phyloP scores from a whole-genome alignment of 2,329 filamentous ascomycete genomes.

The Ustulina deusta region DNA sequence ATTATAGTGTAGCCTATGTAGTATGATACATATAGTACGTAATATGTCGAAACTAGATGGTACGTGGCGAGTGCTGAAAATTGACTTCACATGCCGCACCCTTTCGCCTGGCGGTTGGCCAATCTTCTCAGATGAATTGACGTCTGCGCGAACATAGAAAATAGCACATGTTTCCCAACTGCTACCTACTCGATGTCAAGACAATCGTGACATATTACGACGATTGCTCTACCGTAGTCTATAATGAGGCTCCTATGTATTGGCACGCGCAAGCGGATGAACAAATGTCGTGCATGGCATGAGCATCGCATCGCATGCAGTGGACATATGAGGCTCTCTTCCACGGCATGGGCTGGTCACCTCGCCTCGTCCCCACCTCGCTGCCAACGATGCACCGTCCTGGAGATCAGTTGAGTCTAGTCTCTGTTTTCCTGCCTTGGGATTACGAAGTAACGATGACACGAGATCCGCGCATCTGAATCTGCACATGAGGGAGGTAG shows the following conservation, averaged over 20 bases:
- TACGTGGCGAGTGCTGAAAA: not conserved
- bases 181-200: not conserved
- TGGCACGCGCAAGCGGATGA: slow-evolving; percentile 40
- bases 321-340: slow-evolving; percentile 50
- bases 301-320: slow-evolving; percentile 48
- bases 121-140: not conserved
- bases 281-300: slow-evolving; percentile 51
- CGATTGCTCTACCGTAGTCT: slow-evolving; percentile 25
- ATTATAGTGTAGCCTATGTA: not conserved
- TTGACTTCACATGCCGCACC: not conserved
- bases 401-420: slow-evolving; percentile 29
- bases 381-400: slow-evolving; percentile 42
- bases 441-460: slow-evolving; percentile 47
- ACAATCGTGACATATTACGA: slow-evolving; percentile 2
- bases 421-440: slow-evolving; percentile 20
- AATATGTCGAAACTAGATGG: not conserved
- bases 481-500: slow-evolving; percentile 34
- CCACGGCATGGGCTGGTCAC: slow-evolving; percentile 43
- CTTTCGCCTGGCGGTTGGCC: not conserved
- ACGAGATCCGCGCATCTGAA: slow-evolving; percentile 47
- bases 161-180: not conserved
- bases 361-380: slow-evolving; percentile 47
- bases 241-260: slow-evolving; percentile 35
- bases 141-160: not conserved
- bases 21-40: not conserved